Percentiles rank a stretch among this genome's conserved stretches.
Conservation (phyloP, 495 filamentous ascomycete species). For the Talaromyces borbonicus region DNA sequence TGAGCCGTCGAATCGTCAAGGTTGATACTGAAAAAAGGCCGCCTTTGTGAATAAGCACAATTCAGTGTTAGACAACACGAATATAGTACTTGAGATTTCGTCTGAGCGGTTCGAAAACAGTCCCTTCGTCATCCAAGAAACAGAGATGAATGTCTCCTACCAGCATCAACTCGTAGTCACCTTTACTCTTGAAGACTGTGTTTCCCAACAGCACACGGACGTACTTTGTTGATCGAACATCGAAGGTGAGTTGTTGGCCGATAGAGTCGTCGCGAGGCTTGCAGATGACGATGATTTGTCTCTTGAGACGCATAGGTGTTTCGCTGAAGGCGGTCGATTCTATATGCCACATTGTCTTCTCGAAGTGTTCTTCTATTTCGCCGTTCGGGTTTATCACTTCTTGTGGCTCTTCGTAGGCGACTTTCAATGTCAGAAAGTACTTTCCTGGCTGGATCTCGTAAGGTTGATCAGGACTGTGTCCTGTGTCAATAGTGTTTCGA, state of each 20-base stretch:
- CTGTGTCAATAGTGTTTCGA: background rate
- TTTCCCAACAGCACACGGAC: background rate
- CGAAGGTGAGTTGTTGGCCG: background rate
- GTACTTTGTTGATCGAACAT: background rate
- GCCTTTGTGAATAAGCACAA: background rate
- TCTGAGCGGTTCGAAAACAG: background rate
- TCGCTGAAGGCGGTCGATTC: background rate
- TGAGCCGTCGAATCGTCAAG: background rate
- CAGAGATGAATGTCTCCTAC: constrained; percentile 3
- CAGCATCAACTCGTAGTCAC: background rate
- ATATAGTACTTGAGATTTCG: constrained; percentile 2
- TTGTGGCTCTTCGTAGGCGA: background rate
- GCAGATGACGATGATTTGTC: background rate
- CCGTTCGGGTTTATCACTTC: background rate
- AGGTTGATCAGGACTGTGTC: background rate
- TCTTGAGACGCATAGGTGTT: background rate
- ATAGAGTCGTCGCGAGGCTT: background rate
- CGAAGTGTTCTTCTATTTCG: background rate
- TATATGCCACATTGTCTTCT: background rate
- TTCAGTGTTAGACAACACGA: background rate
- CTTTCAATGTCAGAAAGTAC: background rate
- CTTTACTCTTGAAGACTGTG: background rate
- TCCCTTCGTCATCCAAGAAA: background rate
- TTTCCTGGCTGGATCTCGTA: background rate
- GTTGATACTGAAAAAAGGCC: background rate